Evolutionary conservation across 768 basidiomycete species (phyloP), one percentile per base, ranked within the genome.

Genomic region (Gautieria morchelliformis): DNA sequence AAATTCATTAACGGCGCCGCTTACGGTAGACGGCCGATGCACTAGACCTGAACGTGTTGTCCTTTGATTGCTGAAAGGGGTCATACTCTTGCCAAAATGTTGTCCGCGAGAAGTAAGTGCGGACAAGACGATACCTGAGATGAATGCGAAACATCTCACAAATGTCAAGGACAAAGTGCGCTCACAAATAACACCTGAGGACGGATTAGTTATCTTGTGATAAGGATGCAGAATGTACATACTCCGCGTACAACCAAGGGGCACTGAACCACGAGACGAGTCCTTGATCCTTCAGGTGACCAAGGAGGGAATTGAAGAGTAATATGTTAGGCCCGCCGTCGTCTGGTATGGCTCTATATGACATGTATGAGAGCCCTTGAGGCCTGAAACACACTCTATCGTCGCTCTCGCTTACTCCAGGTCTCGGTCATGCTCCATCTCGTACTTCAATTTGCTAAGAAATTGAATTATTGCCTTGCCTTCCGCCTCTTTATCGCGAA

Each of bases 241-340:
- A 96, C 85, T 97, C 95, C 57, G 93, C 92, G 68, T 78, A 97
- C n/a, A 99, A 77, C 95, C 95, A 99, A 1, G 93, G 91, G 5
- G 89, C 83, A 8, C 81, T 87, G 66, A 91, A 93, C 95, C 95
- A 99, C 0, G 86, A 88, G 59, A 84, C 77, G 63, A 76, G 74
- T 3, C 69, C 67, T 1, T 74, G 67, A 27, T 72, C 68, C 0
- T 72, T 71, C 1, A 89, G 75, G 0, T 69, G 67, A 5, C 68
- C 68, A 12, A 99, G 74, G 60, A 92, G 85, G 0, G 71, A 63
- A 62, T 99, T 97, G 72, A 93, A 98, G n/a, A 76, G 70, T 0
- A 80, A 75, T 5, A 81, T 72, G 52, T 81, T 76, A n/a, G 81
- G 66, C 48, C 86, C 89, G 1, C 87, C 87, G 63, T 96, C 94